These are phyloP conservation scores for Claviceps cyperi DNA, from an alignment of 2,329 filamentous ascomycete species.

Conservation along the genomic window DNA sequence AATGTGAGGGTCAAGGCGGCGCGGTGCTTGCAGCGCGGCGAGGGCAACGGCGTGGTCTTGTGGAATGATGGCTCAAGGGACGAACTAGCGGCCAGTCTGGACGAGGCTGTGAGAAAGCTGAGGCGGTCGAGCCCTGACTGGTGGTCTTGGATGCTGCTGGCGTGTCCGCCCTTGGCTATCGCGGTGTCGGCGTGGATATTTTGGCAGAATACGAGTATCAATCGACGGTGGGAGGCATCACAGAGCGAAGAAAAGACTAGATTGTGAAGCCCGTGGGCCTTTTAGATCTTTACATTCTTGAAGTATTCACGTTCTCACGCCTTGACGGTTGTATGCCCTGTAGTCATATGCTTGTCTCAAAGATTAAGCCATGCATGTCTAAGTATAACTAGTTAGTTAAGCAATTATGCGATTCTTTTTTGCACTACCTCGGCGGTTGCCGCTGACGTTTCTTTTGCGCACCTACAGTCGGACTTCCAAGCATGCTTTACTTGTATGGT, in stretches of 20 bases:
- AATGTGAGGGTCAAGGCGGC: constrained; percentile 74
- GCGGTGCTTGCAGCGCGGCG: constrained; percentile 51
- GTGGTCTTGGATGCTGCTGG: constrained; percentile 64
- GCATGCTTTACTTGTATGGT: no score
- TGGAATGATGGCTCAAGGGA: constrained; percentile 76
- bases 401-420: no score
- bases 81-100: constrained; percentile 53
- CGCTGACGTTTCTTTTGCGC: no score
- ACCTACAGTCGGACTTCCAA: no score
- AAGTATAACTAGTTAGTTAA: no score
- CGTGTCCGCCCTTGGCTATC: constrained; percentile 62
- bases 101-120: constrained; percentile 49
- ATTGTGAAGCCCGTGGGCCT: neutral
- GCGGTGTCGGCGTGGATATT: constrained; percentile 56
- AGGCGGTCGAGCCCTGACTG: constrained; percentile 52
- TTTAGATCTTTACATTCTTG: no score
- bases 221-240: constrained; percentile 49
- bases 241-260: constrained; percentile 8
- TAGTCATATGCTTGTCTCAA: no score
- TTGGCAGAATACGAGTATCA: constrained; percentile 55
- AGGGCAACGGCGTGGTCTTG: constrained; percentile 60
- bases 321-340: no score
- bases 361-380: no score
- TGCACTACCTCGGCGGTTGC: no score
- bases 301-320: no score